phyloP scores from a whole-genome alignment of 2,329 filamentous ascomycete species.

The Cercospora sesami region DNA sequence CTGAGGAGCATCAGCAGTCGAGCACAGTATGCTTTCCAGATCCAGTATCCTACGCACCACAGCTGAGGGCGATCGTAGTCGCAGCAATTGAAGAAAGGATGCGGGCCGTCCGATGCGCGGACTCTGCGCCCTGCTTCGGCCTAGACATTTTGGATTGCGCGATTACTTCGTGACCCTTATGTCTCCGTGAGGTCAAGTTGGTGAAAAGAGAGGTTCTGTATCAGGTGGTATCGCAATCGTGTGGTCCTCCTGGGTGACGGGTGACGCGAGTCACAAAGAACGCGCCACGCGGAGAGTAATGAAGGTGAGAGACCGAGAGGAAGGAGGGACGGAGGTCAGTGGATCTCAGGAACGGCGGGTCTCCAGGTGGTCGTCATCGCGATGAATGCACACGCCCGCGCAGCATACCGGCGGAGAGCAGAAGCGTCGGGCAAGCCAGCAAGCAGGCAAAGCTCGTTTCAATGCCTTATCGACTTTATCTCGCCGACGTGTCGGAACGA shows the following conservation, averaged over 20 bases:
- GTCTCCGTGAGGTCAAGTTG: neutral
- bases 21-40: constrained; percentile 48
- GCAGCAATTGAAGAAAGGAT: constrained; percentile 82
- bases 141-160: neutral
- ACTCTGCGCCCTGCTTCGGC: constrained; percentile 39
- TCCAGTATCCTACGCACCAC: constrained; percentile 66
- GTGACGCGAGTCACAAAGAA: neutral
- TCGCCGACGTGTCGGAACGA: neutral
- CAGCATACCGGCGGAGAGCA: neutral
- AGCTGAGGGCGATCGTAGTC: constrained; percentile 80
- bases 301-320: neutral
- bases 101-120: constrained; percentile 62
- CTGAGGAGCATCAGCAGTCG: constrained; percentile 69
- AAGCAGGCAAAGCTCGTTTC: neutral
- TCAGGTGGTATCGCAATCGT: neutral
- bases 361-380: neutral
- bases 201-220: neutral
- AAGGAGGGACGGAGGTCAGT: neutral
- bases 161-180: neutral
- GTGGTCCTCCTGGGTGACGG: neutral
- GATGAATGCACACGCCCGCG: neutral
- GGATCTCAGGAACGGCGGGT: neutral
- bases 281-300: neutral
- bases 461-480: constrained; percentile 5
- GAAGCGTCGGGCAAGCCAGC: constrained; percentile 1